Evolutionary conservation across 495 filamentous ascomycete species (phyloP), one percentile per base, ranked within the genome.

Genomic region (Aspergillus steynii): DNA sequence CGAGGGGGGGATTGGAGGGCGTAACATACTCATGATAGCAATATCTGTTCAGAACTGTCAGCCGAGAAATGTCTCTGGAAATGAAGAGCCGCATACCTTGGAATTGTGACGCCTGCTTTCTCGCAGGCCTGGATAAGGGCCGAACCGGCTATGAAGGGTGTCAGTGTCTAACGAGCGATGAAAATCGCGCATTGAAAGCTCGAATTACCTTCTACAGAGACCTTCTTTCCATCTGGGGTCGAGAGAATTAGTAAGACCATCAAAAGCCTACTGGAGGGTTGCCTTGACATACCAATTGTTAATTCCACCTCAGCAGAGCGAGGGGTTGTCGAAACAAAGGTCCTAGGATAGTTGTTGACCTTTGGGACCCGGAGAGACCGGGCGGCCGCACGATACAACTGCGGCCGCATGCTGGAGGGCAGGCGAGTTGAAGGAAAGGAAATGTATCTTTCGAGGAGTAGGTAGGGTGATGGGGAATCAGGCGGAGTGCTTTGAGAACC

Each of bases 121-220:
- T 99, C 95, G 81, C 95, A 98, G 65, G 95, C 95, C 81, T 99
- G 95, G 73, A 99, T 99, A 67, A 99, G 85, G 64, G 95, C 95
- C 55, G 95, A 94, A 55, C 95, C 95, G 65, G 80, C 79, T 82
- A 60, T 57, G 37, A 53, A 61, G 46, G 56, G 59, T 60, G 66
- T 76, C 61, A 78, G 75, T 45, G 57, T 42, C 47, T 26, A 56
- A 50, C 45, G 31, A 61, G 65, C 66, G 66, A 57, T 58, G 65
- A 56, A 57, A 62, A 48, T 29, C 59, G 20, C 37, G 37, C 37
- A 45, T 55, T 46, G 12, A 50, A 42, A 46, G 45, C 37, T 48
- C 12, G 26, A 55, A 29, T 67, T 86, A 96, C 92, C 92, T 89
- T 96, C 91, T 64, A 97, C 91, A 49, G 92, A 96, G 27, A 97